phyloP scores from a whole-genome alignment of 2,329 filamentous ascomycete species.

The Colletotrichum plurivorum region DNA sequence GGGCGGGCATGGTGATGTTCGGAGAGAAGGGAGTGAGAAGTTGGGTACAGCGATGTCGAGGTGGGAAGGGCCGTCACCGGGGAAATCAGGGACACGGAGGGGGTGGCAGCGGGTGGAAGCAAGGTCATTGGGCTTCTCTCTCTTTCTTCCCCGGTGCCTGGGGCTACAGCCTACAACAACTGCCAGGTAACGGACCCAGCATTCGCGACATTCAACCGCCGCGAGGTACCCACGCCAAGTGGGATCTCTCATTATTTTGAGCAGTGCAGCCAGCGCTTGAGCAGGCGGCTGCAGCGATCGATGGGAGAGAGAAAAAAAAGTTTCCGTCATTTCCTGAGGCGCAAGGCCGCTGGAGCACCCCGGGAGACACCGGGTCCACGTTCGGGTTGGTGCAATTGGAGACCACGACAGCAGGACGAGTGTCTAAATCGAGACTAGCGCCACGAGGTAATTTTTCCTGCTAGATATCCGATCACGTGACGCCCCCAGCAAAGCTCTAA shows the following conservation, averaged over 20 bases:
- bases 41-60: background rate
- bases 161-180: constrained; percentile 16
- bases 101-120: background rate
- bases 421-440: constrained; percentile 31
- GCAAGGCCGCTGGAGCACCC: background rate
- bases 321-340: constrained; percentile 24
- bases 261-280: background rate
- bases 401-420: too few relatives aligned
- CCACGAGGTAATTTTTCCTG: constrained; percentile 39
- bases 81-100: constrained; percentile 25
- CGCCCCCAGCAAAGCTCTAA: constrained; percentile 56
- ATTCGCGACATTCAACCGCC: constrained; percentile 29
- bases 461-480: constrained; percentile 53
- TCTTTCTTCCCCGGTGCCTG: constrained; percentile 20
- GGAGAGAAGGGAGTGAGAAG: constrained; percentile 10
- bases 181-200: constrained; percentile 30
- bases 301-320: constrained; percentile 18
- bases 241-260: constrained; percentile 26
- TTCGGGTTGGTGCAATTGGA: too few relatives aligned
- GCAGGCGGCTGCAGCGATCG: background rate
- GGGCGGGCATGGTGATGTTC: constrained; percentile 24
- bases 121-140: constrained; percentile 14
- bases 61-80: constrained; percentile 1
- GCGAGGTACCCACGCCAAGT: constrained; percentile 25
- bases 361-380: background rate